Evolutionary conservation across 768 basidiomycete genomes (phyloP).

Genomic region (Tricholoma sp.): DNA sequence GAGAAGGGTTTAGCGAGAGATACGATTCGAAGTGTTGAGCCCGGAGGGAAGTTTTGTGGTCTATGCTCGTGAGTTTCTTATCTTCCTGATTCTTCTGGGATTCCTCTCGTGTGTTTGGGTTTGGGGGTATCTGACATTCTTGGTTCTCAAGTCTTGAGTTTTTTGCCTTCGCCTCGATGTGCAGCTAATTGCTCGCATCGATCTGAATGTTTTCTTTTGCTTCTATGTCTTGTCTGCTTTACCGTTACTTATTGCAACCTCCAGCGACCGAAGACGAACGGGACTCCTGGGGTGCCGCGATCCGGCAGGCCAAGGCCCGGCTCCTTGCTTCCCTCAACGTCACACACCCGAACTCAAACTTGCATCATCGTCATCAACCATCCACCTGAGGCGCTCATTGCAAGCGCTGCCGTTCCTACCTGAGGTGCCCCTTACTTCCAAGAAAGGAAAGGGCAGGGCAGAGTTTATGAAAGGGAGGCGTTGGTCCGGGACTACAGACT

Average conservation of each 20-base stretch:
- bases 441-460: constrained; percentile 5
- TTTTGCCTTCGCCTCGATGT: too few relatives aligned
- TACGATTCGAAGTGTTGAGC: constrained; percentile 71
- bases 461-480: background rate
- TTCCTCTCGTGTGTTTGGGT: background rate
- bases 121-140: background rate
- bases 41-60: constrained; percentile 75
- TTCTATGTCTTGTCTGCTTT: background rate
- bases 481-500: background rate
- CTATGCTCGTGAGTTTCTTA: constrained; percentile 55
- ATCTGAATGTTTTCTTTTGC: background rate
- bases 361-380: constrained; percentile 70
- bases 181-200: too few relatives aligned
- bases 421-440: constrained; percentile 8
- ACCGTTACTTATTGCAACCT: background rate
- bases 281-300: constrained; percentile 61
- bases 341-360: constrained; percentile 75
- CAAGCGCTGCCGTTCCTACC: constrained; percentile 71
- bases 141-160: background rate
- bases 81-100: background rate
- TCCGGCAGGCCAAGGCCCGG: constrained; percentile 66
- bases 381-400: constrained; percentile 67
- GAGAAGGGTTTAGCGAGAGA: constrained; percentile 27
- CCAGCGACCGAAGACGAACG: constrained; percentile 51
- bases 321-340: constrained; percentile 66